These are phyloP conservation scores for Tricholoma saponaceum DNA, from an alignment of 768 basidiomycete genomes.

Conservation along the genomic window DNA sequence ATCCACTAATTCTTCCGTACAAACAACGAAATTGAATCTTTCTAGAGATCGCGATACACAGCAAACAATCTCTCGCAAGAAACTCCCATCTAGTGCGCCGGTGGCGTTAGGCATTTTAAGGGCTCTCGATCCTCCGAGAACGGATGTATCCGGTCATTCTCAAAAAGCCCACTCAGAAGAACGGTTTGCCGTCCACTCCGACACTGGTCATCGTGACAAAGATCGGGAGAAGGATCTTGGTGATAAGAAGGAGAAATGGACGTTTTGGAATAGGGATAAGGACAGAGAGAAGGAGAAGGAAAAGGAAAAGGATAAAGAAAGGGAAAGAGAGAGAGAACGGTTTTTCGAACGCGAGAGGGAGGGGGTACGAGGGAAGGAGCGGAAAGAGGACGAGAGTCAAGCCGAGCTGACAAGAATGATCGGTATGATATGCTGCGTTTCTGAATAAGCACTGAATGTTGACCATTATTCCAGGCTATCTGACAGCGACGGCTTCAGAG, in stretches of 20 bases:
- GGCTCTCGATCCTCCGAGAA: slow-evolving; percentile 53
- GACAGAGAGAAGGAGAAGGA: slow-evolving; percentile 24
- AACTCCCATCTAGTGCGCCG: slow-evolving; percentile 22
- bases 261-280: slow-evolving; percentile 46
- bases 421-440: slow-evolving; percentile 7
- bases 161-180: slow-evolving; percentile 29
- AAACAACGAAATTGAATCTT: slow-evolving; percentile 6
- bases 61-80: slow-evolving; percentile 18
- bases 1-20: slow-evolving; percentile 13
- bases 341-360: slow-evolving; percentile 4
- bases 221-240: slow-evolving; percentile 19
- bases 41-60: slow-evolving; percentile 20
- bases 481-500: slow-evolving; percentile 76
- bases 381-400: slow-evolving; percentile 10
- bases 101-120: slow-evolving; percentile 51
- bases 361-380: slow-evolving; percentile 10
- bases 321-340: slow-evolving; percentile 5
- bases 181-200: slow-evolving; percentile 21
- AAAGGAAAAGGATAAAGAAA: slow-evolving; percentile 3
- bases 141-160: slow-evolving; percentile 21
- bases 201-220: slow-evolving; percentile 26
- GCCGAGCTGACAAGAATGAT: slow-evolving; percentile 16
- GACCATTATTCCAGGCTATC: slow-evolving; percentile 44
- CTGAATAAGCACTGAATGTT: neutral
- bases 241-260: slow-evolving; percentile 49